Evolutionary conservation across 2,329 filamentous ascomycete genomes (phyloP), one percentile per base, ranked within the genome.

Genomic region (Fusarium ramigenum): DNA sequence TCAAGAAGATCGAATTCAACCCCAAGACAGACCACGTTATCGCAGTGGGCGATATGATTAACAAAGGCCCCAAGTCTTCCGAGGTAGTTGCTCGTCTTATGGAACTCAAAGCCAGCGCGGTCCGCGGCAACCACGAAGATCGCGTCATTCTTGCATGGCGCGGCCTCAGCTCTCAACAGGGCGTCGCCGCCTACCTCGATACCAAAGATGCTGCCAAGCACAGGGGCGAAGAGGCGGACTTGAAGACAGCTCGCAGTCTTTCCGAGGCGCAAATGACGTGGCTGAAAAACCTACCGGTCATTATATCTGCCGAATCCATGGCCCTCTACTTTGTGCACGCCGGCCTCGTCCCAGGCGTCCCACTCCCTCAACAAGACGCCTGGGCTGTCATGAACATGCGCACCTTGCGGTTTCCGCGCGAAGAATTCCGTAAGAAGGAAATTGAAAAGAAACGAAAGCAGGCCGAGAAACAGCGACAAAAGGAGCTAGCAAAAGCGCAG

Each of bases 101-200:
- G 80, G 83, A 88, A 19, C 83, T 96, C 42, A 89, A 89, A 57
- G 95, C 96, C 28, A 93, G 92, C 36, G 93, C 91, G 70, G 94
- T 98, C 14, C 91, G 96, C 57, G 96, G 96, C 23, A 98, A 98
- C 82, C 93, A 97, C 83, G 96, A 99, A 80, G 95, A 98, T 80
- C 88, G 91, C 28, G 87, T 98, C 25, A 87, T 98, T n/a, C 87
- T 92, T 14, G 87, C 91, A 3, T 88, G 91, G 79, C 69, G 76
- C n/a, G 74, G 78, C 23, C 54, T 78, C 63, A 70, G 76, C 49
- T 56, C 66, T 32, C 78, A 76, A 40, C 63, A 70, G 32, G 78
- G 78, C 60, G 72, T 80, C 42, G 66, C 70, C 56, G 77, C 78
- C 25, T 75, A 78, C n/a, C 75, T 79, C 39, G 70, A 79, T 60